A percentile compares a stretch with the other conserved stretches of the same genome.
Evolutionary conservation across 208 protist species (phyloP).

Genomic region (Naegleria gruberi): DNA sequence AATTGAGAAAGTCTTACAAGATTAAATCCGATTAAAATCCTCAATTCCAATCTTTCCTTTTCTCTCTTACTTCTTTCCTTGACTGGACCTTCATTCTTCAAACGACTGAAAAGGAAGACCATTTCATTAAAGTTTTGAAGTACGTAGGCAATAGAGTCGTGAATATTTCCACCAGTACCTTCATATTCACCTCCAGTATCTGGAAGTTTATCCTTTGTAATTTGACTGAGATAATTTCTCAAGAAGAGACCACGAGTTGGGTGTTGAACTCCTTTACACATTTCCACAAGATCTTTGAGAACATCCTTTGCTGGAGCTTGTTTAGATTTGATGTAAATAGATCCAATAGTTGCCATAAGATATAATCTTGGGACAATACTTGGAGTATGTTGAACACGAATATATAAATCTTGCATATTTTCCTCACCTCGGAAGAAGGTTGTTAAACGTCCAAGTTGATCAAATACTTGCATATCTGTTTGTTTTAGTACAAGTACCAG

Average conservation of each 20-base stretch:
- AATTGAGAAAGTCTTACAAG: conserved; percentile 87
- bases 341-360: conserved; percentile 86
- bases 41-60: conserved; percentile 85
- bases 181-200: conserved; percentile 60
- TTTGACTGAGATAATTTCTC: conserved; percentile 88
- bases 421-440: conserved; percentile 72
- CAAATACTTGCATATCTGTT: conserved; percentile 74
- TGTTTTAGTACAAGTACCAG: no score
- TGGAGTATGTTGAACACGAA: conserved; percentile 87
- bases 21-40: conserved; percentile 93
- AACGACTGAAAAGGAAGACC: conserved; percentile 97
- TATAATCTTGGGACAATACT: conserved; percentile 96
- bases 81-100: conserved; percentile 76
- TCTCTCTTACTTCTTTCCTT: conserved; percentile 55
- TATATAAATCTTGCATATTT: conserved; percentile 23
- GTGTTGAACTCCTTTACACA: conserved; percentile 98
- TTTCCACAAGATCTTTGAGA: conserved; percentile 93
- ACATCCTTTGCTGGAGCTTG: conserved; percentile 83
- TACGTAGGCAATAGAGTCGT: conserved; percentile 85
- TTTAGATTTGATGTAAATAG: conserved; percentile 82
- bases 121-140: conserved; percentile 97
- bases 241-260: conserved; percentile 96
- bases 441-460: conserved; percentile 75
- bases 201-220: conserved; percentile 90
- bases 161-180: conserved; percentile 58